phyloP scores from a whole-genome alignment of 2,329 filamentous ascomycete species.

The Albifimbria verrucaria region DNA sequence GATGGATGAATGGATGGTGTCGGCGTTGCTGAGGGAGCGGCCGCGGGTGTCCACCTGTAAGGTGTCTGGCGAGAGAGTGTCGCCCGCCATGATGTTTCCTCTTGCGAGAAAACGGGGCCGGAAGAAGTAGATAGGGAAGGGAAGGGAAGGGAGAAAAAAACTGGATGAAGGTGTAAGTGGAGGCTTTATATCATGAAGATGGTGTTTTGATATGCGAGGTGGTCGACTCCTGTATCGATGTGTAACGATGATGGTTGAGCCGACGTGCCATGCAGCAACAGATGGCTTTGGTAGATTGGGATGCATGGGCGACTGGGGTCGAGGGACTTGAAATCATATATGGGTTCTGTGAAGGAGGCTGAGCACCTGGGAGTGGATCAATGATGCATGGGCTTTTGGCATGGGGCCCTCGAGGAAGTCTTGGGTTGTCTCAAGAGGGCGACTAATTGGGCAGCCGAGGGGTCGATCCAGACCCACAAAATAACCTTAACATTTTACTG shows the following conservation, averaged over 20 bases:
- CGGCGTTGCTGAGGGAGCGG: constrained; percentile 13
- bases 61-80: background rate
- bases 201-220: too few relatives aligned
- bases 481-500: background rate
- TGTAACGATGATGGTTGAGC: background rate
- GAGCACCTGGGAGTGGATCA: background rate
- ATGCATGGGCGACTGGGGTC: background rate
- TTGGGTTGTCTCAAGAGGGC: too few relatives aligned
- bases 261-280: background rate
- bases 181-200: too few relatives aligned
- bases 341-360: background rate
- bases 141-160: background rate
- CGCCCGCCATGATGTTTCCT: constrained; percentile 2
- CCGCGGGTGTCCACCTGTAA: constrained; percentile 6
- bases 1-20: constrained; percentile 11
- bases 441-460: background rate
- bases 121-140: background rate
- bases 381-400: too few relatives aligned
- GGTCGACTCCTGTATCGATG: background rate
- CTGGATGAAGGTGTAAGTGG: too few relatives aligned
- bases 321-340: background rate
- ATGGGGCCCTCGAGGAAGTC: too few relatives aligned
- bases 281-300: background rate
- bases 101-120: too few relatives aligned
- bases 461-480: background rate